These are phyloP conservation scores for Populus euphratica DNA, from an alignment of 345 rosid species.

Conservation along the genomic window DNA sequence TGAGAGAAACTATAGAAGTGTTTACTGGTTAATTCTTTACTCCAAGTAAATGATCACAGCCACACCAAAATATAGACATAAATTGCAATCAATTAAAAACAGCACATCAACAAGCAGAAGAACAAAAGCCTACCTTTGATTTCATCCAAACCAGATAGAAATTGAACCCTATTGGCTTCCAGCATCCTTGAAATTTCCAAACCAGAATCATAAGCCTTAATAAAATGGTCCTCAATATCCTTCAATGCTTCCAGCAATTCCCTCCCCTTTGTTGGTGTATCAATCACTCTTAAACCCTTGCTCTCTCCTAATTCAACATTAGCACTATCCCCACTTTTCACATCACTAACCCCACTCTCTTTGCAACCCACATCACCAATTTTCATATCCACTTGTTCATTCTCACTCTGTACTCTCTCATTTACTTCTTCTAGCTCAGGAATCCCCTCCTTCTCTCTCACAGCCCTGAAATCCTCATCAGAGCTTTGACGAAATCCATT, in stretches of 20 bases:
- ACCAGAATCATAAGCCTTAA: slow-evolving; percentile 42
- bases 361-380: slow-evolving; percentile 4
- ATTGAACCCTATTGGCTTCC: slow-evolving; percentile 35
- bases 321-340: slow-evolving; percentile 4
- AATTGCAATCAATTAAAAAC: neutral
- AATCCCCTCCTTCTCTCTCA: slow-evolving; percentile 35
- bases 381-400: slow-evolving; percentile 15
- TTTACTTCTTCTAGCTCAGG: slow-evolving; percentile 39
- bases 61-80: neutral
- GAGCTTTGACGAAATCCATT: slow-evolving; percentile 10
- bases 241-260: slow-evolving; percentile 41
- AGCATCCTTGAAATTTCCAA: slow-evolving; percentile 44
- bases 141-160: slow-evolving; percentile 37
- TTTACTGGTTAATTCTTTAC: neutral
- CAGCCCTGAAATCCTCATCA: slow-evolving; percentile 24
- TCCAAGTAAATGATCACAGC: neutral
- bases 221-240: slow-evolving; percentile 39
- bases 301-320: slow-evolving; percentile 12
- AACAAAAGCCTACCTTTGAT: slow-evolving; percentile 28
- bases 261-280: slow-evolving; percentile 26
- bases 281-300: slow-evolving; percentile 23
- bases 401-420: slow-evolving; percentile 12
- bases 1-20: neutral
- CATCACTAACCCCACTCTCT: slow-evolving; percentile 9
- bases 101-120: neutral